Conservation (phyloP, 352 stramenopile species). For the Phytophthora boehmeriae region DNA sequence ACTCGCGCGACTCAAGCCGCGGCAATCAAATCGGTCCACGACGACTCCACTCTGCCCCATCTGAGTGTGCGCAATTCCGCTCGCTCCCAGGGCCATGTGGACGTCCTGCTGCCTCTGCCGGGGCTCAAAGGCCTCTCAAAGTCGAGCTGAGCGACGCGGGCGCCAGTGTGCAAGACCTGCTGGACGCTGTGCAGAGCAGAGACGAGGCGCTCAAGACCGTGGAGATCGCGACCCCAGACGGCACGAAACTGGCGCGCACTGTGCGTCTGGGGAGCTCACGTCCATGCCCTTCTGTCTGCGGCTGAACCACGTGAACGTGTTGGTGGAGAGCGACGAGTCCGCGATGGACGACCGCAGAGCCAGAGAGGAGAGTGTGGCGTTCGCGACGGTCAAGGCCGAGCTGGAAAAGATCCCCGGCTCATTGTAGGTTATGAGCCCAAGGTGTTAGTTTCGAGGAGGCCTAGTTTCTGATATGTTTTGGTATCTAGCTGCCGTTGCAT, state of each 20-base stretch:
- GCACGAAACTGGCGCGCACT: constrained; percentile 69
- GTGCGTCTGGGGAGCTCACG: constrained; percentile 67
- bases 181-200: constrained; percentile 53
- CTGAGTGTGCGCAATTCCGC: constrained; percentile 60
- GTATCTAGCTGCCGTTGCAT: constrained; percentile 56
- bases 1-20: constrained; percentile 15
- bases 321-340: constrained; percentile 51
- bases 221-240: constrained; percentile 67
- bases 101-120: constrained; percentile 67
- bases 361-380: constrained; percentile 57
- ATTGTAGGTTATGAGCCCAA: constrained; percentile 38
- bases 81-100: constrained; percentile 41
- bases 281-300: constrained; percentile 72
- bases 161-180: constrained; percentile 55
- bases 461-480: neutral
- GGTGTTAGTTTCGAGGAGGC: neutral
- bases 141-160: constrained; percentile 45
- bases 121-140: constrained; percentile 50
- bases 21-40: neutral
- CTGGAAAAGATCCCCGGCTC: constrained; percentile 65
- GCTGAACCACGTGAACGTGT: constrained; percentile 69
- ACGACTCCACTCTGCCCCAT: constrained; percentile 30
- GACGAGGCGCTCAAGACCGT: constrained; percentile 69
- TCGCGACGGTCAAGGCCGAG: constrained; percentile 67
- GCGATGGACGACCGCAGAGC: constrained; percentile 33